A percentile compares a stretch with the other conserved stretches of the same genome.
phyloP scores from a whole-genome alignment of 495 filamentous ascomycete species.

The Saxophila tyrrhenica region DNA sequence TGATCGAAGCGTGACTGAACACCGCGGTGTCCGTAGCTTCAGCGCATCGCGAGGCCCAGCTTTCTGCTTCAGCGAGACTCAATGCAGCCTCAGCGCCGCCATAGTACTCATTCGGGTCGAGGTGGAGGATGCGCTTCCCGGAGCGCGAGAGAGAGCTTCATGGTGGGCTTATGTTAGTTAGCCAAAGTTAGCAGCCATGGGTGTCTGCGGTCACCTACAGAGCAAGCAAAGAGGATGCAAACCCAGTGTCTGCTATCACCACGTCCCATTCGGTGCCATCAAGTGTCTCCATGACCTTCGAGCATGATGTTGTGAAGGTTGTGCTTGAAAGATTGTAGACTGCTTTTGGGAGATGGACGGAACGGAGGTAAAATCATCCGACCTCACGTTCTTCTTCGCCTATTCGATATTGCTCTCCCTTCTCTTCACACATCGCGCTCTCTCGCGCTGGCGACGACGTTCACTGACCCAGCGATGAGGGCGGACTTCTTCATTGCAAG shows the following conservation, averaged over 20 bases:
- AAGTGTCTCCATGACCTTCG: slow-evolving; percentile 63
- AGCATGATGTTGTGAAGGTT: neutral
- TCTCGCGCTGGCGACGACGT: slow-evolving; percentile 12
- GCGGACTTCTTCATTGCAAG: slow-evolving; percentile 57
- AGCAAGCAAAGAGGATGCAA: slow-evolving; percentile 83
- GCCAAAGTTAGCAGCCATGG: slow-evolving; percentile 26
- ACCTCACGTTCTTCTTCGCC: too few species aligned
- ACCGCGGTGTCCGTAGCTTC: neutral
- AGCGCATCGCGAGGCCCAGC: slow-evolving; percentile 45
- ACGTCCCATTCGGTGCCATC: slow-evolving; percentile 81
- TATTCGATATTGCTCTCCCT: neutral
- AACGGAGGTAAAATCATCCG: too few species aligned
- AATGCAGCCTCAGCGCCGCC: slow-evolving; percentile 79
- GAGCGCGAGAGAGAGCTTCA: slow-evolving; percentile 84
- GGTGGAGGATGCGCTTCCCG: slow-evolving; percentile 79
- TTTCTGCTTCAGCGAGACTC: slow-evolving; percentile 67
- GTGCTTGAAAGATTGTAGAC: too few species aligned
- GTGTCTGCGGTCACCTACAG: slow-evolving; percentile 67
- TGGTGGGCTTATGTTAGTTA: slow-evolving; percentile 53
- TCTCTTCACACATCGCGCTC: slow-evolving; percentile 11
- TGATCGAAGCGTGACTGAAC: slow-evolving; percentile 31
- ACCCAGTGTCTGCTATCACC: slow-evolving; percentile 76
- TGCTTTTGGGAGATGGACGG: too few species aligned
- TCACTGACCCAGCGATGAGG: slow-evolving; percentile 32
- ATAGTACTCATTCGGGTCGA: slow-evolving; percentile 82